Evolutionary conservation across 148 eudicot species (phyloP).

Genomic region (Cornus suecica): DNA sequence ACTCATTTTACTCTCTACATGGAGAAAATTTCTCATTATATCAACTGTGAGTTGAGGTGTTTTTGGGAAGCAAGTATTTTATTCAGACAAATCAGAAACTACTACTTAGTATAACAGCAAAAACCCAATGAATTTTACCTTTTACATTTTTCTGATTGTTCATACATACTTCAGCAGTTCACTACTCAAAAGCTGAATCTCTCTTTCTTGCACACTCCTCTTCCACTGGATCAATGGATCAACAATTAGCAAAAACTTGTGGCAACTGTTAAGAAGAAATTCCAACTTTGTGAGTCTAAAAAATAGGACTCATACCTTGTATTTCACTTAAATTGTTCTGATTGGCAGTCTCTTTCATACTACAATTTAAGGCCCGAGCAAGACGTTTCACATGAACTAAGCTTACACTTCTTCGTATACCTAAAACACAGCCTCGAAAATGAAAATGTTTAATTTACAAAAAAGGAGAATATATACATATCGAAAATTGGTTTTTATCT

Average conservation of each 20-base stretch:
- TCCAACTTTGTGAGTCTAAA: background rate
- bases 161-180: background rate
- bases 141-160: background rate
- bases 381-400: slow-evolving; percentile 41
- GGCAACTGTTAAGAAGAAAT: background rate
- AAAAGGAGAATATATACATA: background rate
- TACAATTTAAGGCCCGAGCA: slow-evolving; percentile 36
- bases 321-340: slow-evolving; percentile 2
- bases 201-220: background rate
- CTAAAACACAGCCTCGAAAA: slow-evolving; percentile 21
- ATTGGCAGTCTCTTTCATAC: slow-evolving; percentile 1
- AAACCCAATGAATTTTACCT: background rate
- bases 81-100: background rate
- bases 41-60: background rate
- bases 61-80: background rate
- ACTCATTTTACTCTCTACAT: background rate
- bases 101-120: background rate
- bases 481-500: background rate
- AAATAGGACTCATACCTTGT: background rate
- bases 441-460: background rate
- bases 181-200: background rate
- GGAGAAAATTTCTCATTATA: background rate
- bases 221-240: background rate
- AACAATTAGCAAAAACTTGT: background rate
- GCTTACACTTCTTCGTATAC: slow-evolving; percentile 25